Percentiles rank a stretch among this genome's conserved stretches.
phyloP scores from a whole-genome alignment of 129 eudicot species.

The Escallonia rubra region DNA sequence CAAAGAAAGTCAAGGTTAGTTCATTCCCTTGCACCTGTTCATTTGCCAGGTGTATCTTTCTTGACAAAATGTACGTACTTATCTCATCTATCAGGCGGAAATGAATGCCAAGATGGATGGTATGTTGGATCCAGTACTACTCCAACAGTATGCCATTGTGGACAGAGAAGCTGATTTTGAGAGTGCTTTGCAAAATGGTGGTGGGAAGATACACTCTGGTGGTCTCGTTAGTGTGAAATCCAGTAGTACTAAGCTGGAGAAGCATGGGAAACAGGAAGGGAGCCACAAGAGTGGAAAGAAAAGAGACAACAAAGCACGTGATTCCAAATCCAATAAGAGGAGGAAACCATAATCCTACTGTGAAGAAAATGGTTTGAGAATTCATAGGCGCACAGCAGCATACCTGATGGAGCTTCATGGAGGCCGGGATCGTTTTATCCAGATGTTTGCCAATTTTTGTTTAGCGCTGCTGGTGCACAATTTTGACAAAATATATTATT shows the following conservation, averaged over 20 bases:
- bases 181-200: constrained; percentile 59
- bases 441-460: too few relatives aligned
- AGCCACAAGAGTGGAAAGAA: constrained; percentile 36
- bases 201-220: constrained; percentile 53
- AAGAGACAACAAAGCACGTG: constrained; percentile 44
- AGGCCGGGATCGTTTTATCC: too few relatives aligned
- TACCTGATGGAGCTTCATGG: too few relatives aligned
- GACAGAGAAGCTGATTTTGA: constrained; percentile 76
- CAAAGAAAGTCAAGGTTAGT: constrained; percentile 77
- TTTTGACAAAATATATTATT: too few relatives aligned
- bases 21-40: not conserved
- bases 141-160: constrained; percentile 67
- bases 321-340: constrained; percentile 73
- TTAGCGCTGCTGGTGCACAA: too few relatives aligned
- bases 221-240: constrained; percentile 79
- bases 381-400: not conserved
- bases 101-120: constrained; percentile 61
- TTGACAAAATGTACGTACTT: not conserved
- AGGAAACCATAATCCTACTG: constrained; percentile 31
- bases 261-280: constrained; percentile 34
- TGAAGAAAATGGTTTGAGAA: not conserved
- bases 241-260: constrained; percentile 26
- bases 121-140: constrained; percentile 54
- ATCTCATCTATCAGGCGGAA: constrained; percentile 41
- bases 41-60: not conserved